These are phyloP conservation scores for Lentinula boryana DNA, from an alignment of 768 basidiomycete genomes.

Conservation along the genomic window DNA sequence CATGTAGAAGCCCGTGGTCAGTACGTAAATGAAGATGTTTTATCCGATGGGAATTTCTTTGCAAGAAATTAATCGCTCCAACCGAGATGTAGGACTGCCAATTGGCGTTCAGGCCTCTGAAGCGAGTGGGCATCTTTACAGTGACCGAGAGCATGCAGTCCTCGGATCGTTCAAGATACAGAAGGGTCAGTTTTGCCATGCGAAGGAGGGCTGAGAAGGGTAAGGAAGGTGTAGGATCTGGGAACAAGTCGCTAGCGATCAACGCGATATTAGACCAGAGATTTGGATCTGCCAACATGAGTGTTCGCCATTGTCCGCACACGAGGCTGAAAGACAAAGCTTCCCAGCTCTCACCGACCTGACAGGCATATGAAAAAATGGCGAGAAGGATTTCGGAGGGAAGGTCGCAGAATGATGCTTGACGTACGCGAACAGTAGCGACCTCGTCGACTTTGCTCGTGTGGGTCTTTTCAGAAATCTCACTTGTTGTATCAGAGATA, in stretches of 20 bases:
- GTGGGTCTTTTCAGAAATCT: neutral
- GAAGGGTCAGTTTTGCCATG: neutral
- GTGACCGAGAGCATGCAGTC: constrained; percentile 1
- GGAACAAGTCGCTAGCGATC: neutral
- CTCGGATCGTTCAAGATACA: neutral
- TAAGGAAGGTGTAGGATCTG: neutral
- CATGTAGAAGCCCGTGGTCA: neutral
- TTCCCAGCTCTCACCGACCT: neutral
- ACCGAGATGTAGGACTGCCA: neutral
- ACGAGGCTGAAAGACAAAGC: neutral
- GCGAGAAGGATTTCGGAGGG: neutral
- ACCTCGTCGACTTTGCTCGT: neutral
- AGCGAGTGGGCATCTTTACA: constrained; percentile 1
- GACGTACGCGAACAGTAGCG: neutral
- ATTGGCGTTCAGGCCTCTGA: neutral
- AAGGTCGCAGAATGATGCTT: neutral
- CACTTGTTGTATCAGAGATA: neutral
- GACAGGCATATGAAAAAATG: neutral
- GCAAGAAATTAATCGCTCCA: neutral
- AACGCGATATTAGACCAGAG: neutral
- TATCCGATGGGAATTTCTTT: neutral
- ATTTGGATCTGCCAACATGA: neutral
- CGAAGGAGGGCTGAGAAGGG: neutral
- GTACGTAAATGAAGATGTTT: neutral
- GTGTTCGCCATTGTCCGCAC: neutral